Base-by-base conservation (phyloP, 768 basidiomycete species). In the Coprinopsis marcescibilis region DNA sequence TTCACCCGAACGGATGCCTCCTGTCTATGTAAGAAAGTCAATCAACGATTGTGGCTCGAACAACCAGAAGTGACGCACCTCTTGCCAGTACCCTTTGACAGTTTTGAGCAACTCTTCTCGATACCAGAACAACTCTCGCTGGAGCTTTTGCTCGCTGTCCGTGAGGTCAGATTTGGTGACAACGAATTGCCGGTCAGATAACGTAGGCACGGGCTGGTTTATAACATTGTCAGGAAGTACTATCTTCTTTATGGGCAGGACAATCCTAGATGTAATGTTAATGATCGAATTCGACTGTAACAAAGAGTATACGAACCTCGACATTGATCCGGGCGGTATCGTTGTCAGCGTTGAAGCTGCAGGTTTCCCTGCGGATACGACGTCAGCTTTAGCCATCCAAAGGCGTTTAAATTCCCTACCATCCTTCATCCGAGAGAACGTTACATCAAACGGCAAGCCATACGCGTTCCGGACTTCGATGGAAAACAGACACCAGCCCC, bases 101-200 rank as follows among this genome's bases (percentile, higher is more conserved):
- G 68, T 65, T 37, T 78, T 78, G 56, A 98, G 77, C 8, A 99
- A 66, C 52, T 85, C 81, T 62, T 99, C 94, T 27, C 94, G 75
- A 61, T 96, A 95, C 96, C 96, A 99, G 68, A 98, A 99, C 13
- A 94, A 60, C 59, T 92, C 88, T 30, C 81, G 74, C 59, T 91
- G 85, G 8, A 71, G 58, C 34, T 69, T 71, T 50, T 85, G 76
- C 53, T 89, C 83, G 36, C 64, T 67, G 10, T 65, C 60, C 1
- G 83, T 76, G 48, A 88, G 65, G 40, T 69, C 76, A 3, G 83
- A 78, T 55, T 88, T 87, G 20, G 83, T 75, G 0, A 96, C 85
- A 14, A 98, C 81, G 61, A 94, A 97, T 60, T 99, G 96, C 21
- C 91, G 76, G 50, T 91, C 83, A 12, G 89, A 85, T 30, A 97